Evolutionary conservation across 768 basidiomycete genomes (phyloP), one percentile per base, ranked within the genome.

Genomic region (Pleurotus sapidus): DNA sequence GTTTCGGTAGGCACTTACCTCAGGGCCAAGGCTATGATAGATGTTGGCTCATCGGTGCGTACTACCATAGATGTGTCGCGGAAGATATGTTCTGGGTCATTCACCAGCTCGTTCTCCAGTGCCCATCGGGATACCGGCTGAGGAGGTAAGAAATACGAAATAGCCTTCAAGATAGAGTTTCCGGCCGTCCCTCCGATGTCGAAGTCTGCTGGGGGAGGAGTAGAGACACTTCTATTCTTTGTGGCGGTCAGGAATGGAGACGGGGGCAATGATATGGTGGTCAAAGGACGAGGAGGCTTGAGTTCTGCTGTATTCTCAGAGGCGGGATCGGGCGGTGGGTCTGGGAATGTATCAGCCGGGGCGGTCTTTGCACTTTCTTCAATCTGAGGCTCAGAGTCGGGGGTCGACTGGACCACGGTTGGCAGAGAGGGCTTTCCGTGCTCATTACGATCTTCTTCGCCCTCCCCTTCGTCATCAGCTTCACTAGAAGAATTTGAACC

Each of bases 41-140:
- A 98, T 0, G 95, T 97, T 2, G 96, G 97, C 67, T 99, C 97
- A 68, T 98, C 95, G 17, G 94, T 94, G 17, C 96, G 83, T 17
- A 99, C 89, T 50, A 98, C 87, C 84, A 98, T 95, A 2, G 89
- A 87, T 14, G 93, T 94, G 66, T 96, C 95, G 38, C 92, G 82
- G 74, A 97, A 98, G 48, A 98, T 88, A 66, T 98, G 94, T 65
- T 98, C 95, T 1, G 87, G 87, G 67, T 93, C 89, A 59, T 81
- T 79, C 69, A 87, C 80, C 3, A 83, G 82, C 64, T 88, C 84
- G 60, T 83, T 73, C 34, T 57, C 58, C 7, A 46, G 20, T 15
- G 77, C 84, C 67, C 80, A 73, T 8, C 91, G 82, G 59, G 70
- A 74, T 15, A 72, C 68, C 25, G 74, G 61, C 64, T 83, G 69